Evolutionary conservation across 148 eudicot species (phyloP).

Genomic region (Camellia lanceoleosa): DNA sequence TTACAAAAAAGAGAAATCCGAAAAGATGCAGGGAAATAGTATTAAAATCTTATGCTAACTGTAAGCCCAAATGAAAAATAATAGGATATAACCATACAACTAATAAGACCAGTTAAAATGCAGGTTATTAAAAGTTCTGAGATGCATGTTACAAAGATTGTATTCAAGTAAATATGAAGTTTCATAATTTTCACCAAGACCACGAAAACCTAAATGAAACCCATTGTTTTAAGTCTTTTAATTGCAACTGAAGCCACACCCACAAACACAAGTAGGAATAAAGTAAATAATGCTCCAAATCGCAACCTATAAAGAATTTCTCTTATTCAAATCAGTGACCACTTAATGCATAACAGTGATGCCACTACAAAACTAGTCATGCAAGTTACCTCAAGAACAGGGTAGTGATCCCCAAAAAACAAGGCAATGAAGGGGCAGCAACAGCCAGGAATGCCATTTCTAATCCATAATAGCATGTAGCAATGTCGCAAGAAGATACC

Average conservation of each 20-base stretch:
- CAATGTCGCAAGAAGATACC: constrained; percentile 49
- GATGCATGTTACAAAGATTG: neutral
- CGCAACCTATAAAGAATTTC: neutral
- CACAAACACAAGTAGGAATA: neutral
- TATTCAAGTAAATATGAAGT: neutral
- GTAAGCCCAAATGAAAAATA: too few species aligned
- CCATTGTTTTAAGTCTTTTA: neutral
- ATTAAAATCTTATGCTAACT: too few species aligned
- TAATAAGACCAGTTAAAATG: neutral
- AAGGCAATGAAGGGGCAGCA: constrained; percentile 67
- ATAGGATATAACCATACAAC: too few species aligned
- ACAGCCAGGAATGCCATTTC: constrained; percentile 74
- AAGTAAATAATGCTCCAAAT: neutral
- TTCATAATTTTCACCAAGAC: neutral
- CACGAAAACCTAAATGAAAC: neutral
- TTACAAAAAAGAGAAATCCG: too few species aligned
- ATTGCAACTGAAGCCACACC: neutral
- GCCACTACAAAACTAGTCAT: neutral
- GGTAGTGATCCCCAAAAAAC: constrained; percentile 78
- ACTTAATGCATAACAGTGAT: neutral
- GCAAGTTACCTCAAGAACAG: constrained; percentile 69
- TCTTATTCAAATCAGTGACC: neutral
- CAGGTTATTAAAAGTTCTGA: neutral
- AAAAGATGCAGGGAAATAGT: too few species aligned
- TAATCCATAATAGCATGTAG: constrained; percentile 65